Conservation (phyloP, 306 rosid genomes). For the Rosa chinensis region DNA sequence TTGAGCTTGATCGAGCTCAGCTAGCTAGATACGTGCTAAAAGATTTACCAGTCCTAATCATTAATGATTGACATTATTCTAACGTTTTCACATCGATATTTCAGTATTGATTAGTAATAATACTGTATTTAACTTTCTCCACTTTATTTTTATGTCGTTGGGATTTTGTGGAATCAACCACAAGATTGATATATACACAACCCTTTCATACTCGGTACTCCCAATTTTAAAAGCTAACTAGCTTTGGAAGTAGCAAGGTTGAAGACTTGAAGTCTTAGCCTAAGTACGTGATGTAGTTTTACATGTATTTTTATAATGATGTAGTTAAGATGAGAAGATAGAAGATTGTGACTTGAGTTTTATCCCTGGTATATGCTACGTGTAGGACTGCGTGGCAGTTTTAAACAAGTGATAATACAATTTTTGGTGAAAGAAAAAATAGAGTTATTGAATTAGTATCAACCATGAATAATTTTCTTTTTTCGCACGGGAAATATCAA, state of each 20-base stretch:
- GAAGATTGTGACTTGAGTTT: background rate
- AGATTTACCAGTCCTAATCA: background rate
- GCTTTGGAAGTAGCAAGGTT: background rate
- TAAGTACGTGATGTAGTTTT: background rate
- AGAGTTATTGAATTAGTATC: no score
- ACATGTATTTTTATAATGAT: background rate
- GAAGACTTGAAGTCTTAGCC: background rate
- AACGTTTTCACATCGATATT: background rate
- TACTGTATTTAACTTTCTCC: background rate
- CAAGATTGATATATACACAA: background rate
- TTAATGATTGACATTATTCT: background rate
- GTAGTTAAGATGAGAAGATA: background rate
- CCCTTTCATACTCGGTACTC: background rate
- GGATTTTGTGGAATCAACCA: background rate
- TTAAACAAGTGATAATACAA: background rate
- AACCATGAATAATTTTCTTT: no score
- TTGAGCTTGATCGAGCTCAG: background rate
- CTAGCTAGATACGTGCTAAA: background rate
- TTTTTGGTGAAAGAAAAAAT: background rate
- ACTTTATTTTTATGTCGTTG: background rate
- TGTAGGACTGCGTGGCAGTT: background rate
- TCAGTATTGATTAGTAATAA: background rate
- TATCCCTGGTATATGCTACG: background rate
- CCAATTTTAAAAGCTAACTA: background rate
- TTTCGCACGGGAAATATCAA: no score